Percentiles rank a stretch among this genome's conserved stretches.
phyloP scores from a whole-genome alignment of 2,329 filamentous ascomycete genomes.

The Pleomassaria siparia region DNA sequence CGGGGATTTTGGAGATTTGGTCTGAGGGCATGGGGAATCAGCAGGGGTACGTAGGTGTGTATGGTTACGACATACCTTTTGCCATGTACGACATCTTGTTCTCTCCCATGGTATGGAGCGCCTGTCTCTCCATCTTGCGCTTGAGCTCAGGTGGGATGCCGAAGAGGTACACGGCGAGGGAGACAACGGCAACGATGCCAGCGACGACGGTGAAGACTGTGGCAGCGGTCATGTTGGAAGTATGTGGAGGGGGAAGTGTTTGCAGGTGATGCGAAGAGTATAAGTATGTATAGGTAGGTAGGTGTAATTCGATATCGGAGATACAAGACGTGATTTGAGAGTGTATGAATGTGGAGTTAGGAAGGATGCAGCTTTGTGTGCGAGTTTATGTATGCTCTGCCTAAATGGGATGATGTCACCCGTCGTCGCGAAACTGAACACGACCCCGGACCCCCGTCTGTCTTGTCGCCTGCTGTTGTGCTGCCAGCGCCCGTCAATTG shows the following conservation, averaged over 20 bases:
- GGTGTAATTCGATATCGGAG: too few species aligned
- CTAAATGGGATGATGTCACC: slow-evolving; percentile 11
- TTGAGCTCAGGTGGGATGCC: slow-evolving; percentile 52
- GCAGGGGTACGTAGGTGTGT: background rate
- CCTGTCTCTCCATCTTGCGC: slow-evolving; percentile 49
- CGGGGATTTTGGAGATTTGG: slow-evolving; percentile 42
- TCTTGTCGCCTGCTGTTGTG: background rate
- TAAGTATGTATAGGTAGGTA: background rate
- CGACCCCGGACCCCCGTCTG: background rate
- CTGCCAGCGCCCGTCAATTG: background rate
- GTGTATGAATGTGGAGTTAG: background rate
- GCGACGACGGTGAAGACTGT: slow-evolving; percentile 35
- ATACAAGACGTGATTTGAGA: too few species aligned
- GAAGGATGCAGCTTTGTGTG: background rate
- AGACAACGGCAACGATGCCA: slow-evolving; percentile 39
- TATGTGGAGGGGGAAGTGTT: slow-evolving; percentile 5
- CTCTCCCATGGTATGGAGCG: slow-evolving; percentile 55
- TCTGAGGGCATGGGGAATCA: slow-evolving; percentile 30
- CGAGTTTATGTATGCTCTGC: slow-evolving; percentile 5
- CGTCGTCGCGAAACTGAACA: background rate
- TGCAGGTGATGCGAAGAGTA: background rate
- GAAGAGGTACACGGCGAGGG: slow-evolving; percentile 49
- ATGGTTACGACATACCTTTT: slow-evolving; percentile 32
- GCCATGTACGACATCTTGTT: slow-evolving; percentile 50
- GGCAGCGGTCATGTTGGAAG: slow-evolving; percentile 25